Conservation (phyloP, 495 filamentous ascomycete species). For the Talaromyces liani region DNA sequence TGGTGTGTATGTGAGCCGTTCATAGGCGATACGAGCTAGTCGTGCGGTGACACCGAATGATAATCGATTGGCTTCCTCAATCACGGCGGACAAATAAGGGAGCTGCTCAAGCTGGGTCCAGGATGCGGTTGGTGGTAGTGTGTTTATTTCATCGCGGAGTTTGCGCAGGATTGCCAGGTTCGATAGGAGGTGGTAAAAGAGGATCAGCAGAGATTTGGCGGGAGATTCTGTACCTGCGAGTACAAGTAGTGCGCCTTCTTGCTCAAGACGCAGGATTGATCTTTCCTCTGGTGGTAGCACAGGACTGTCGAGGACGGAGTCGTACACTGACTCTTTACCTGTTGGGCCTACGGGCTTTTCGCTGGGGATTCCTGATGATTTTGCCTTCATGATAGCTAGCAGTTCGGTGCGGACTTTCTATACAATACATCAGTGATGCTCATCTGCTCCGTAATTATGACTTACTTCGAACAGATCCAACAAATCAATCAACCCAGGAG, state of each 20-base stretch:
- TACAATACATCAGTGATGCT: conserved; percentile 12
- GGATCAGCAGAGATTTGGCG: conserved; percentile 20
- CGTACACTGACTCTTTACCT: conserved; percentile 25
- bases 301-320: conserved; percentile 25
- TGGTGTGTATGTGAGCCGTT: conserved; percentile 18
- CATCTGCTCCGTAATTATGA: not conserved
- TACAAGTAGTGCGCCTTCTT: conserved; percentile 28
- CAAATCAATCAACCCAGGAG: conserved; percentile 31
- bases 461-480: conserved; percentile 27
- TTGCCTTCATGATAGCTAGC: conserved; percentile 22
- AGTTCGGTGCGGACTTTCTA: conserved; percentile 30
- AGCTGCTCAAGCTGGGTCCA: conserved; percentile 34
- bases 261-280: conserved; percentile 26
- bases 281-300: conserved; percentile 26
- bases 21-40: conserved; percentile 22
- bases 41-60: conserved; percentile 27
- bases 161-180: conserved; percentile 21
- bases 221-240: conserved; percentile 30
- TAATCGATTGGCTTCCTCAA: conserved; percentile 36
- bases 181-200: conserved; percentile 29
- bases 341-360: conserved; percentile 13
- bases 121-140: conserved; percentile 12
- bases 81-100: conserved; percentile 38
- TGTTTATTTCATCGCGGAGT: conserved; percentile 25
- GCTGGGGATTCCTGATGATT: conserved; percentile 17